Base-by-base conservation (phyloP, 805 yeast species). In the Grigorovia humatica region DNA sequence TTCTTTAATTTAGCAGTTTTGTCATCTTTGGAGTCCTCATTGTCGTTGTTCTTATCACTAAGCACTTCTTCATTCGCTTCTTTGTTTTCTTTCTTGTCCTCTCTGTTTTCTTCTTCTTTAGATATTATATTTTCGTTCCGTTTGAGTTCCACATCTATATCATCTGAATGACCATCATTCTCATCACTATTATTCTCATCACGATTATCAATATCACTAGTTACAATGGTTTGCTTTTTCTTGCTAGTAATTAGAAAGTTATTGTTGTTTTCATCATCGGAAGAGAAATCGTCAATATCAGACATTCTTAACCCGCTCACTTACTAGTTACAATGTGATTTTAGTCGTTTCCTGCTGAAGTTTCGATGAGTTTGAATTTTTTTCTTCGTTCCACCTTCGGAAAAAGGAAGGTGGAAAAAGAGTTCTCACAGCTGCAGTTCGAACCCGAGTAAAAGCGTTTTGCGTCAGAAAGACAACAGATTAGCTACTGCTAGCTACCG, bases 1-100 rank as follows among this genome's bases (percentile, higher is more conserved):
- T 83, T 70, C 56, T 74, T 77, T 57, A 57, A 35, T 41, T 58
- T 61, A 1, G 59, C 52, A 4, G 57, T 45, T 7, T 55, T 56
- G 35, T 58, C 59, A 9, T 59, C 56, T 32, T 46, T 52, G 12
- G 45, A 46, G 29, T 29, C 48, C 50, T 54, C 52, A 44, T 52
- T 48, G 18, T 51, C 48, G 32, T 50, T 50, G 12, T 51, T 56
- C 2, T 54, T 61, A 9, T 57, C 60, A 4, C 55, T 63, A 11
- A 56, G 57, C 7, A 54, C 49, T 8, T 53, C 48, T 18, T 51
- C 54, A 17, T 43, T 50, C 8, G 29, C 54, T 9, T 44, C 52
- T 12, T 55, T 53, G 30, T 49, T 43, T 44, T 54, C 50, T 0
- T 61, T 65, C 23, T 63, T 66, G 5, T 58, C 56, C 19, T 55